phyloP scores from a whole-genome alignment of 225 moss, liverwort and hornwort species.

The Pleurozium schreberi region DNA sequence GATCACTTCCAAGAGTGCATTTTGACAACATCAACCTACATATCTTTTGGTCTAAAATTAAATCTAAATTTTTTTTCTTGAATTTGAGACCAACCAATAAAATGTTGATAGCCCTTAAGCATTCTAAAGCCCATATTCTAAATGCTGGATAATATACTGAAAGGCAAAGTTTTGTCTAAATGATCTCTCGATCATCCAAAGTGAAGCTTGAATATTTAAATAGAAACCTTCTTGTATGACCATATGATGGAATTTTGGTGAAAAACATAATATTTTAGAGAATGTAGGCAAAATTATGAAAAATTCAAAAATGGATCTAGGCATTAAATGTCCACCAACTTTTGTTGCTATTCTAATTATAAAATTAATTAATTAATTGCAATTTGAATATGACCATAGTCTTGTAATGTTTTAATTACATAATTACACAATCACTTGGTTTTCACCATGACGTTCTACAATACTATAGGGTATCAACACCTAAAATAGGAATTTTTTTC shows the following conservation, averaged over 20 bases:
- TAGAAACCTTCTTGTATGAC: no score
- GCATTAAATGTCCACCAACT: no score
- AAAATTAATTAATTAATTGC: no score
- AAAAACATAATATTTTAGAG: not conserved
- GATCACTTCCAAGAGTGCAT: no score
- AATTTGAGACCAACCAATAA: no score
- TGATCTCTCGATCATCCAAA: not conserved
- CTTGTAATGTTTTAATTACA: not conserved
- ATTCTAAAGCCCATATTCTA: not conserved
- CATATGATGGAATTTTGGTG: not conserved
- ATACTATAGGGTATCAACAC: not conserved
- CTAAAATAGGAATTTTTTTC: not conserved
- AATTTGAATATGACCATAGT: not conserved
- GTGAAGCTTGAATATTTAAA: not conserved
- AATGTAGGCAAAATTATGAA: not conserved
- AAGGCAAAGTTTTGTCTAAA: not conserved
- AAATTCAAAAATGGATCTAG: not conserved
- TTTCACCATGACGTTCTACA: not conserved
- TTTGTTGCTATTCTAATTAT: no score
- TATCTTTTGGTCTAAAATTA: not conserved
- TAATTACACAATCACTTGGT: no score
- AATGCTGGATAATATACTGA: not conserved
- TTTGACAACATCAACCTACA: not conserved
- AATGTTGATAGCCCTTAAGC: no score
- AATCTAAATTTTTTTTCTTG: accelerated